Conservation (phyloP, 1,284 basidiomycete genomes). For the Fomitopsis palustris region DNA sequence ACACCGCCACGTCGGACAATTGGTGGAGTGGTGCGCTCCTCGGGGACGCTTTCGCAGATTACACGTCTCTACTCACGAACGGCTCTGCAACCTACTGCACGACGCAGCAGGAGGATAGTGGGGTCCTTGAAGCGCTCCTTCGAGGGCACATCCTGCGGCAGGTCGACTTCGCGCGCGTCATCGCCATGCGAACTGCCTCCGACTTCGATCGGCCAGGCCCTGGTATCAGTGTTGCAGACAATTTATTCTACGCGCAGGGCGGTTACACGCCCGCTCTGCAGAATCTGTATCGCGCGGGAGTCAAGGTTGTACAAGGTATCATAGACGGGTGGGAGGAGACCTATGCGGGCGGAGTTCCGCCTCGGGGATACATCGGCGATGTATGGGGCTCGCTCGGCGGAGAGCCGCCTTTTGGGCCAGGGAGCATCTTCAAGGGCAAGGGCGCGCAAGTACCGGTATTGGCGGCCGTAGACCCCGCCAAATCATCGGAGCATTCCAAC, state of each 20-base stretch:
- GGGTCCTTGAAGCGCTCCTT: constrained; percentile 40
- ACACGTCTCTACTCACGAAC: constrained; percentile 37
- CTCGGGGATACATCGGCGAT: constrained; percentile 31
- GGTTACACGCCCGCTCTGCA: constrained; percentile 21
- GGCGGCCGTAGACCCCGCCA: not conserved
- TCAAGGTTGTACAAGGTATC: constrained; percentile 29
- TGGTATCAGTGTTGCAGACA: constrained; percentile 20
- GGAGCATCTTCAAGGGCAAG: not conserved
- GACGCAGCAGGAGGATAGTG: constrained; percentile 50
- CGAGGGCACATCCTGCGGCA: constrained; percentile 35
- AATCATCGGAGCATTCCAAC: not conserved
- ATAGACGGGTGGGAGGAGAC: constrained; percentile 23
- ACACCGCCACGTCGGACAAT: constrained; percentile 40
- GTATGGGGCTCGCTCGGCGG: constrained; percentile 11
- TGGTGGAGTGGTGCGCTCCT: constrained; percentile 41
- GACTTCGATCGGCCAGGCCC: constrained; percentile 41
- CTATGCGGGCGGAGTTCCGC: constrained; percentile 25
- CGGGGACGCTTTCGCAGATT: constrained; percentile 38
- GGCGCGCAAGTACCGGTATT: not conserved
- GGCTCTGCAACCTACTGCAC: constrained; percentile 37
- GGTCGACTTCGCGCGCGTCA: constrained; percentile 42
- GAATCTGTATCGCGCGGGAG: constrained; percentile 29
- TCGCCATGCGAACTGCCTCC: constrained; percentile 42
- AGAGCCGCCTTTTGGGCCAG: not conserved
- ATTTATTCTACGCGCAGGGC: constrained; percentile 18